A percentile compares a stretch with the other conserved stretches of the same genome.
Evolutionary conservation across 805 yeast genomes (phyloP).

Genomic region (Yamadazyma tumulicola): DNA sequence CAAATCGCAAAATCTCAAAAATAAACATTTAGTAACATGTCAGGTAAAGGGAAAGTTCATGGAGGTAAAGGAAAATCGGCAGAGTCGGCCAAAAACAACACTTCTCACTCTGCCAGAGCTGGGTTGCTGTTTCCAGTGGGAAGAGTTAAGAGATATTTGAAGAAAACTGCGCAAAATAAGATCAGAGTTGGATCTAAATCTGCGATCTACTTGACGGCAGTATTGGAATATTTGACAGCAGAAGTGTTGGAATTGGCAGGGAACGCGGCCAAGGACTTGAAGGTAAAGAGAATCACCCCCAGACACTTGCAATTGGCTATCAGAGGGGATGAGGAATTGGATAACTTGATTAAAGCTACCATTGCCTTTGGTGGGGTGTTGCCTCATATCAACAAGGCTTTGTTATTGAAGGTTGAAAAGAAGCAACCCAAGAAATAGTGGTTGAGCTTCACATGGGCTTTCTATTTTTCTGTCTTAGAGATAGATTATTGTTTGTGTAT

Average conservation of each 20-base stretch:
- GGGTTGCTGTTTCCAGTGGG: constrained; percentile 98
- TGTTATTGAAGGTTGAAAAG: constrained; percentile 73
- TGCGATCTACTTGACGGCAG: constrained; percentile 94
- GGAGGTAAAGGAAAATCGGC: constrained; percentile 97
- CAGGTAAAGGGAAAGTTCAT: constrained; percentile 78
- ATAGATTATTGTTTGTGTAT: constrained; percentile 3
- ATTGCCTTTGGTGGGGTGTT: constrained; percentile 98
- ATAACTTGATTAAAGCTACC: constrained; percentile 88
- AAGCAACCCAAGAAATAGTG: constrained; percentile 19
- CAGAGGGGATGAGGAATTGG: constrained; percentile 97
- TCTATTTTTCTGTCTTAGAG: neutral
- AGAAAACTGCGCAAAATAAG: constrained; percentile 82
- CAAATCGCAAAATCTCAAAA: constrained; percentile 1
- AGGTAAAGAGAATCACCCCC: constrained; percentile 95
- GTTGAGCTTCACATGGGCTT: neutral
- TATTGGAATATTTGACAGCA: constrained; percentile 92
- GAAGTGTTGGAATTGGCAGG: constrained; percentile 98
- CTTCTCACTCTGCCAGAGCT: constrained; percentile 91
- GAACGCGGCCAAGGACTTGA: constrained; percentile 94
- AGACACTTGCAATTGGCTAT: constrained; percentile 95
- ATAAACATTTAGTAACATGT: constrained; percentile 46
- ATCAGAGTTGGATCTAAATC: constrained; percentile 79
- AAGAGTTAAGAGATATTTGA: constrained; percentile 94
- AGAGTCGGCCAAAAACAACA: constrained; percentile 61
- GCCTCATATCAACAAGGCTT: constrained; percentile 86